Conservation (phyloP, 345 rosid species). For the Microthlaspi erraticum region DNA sequence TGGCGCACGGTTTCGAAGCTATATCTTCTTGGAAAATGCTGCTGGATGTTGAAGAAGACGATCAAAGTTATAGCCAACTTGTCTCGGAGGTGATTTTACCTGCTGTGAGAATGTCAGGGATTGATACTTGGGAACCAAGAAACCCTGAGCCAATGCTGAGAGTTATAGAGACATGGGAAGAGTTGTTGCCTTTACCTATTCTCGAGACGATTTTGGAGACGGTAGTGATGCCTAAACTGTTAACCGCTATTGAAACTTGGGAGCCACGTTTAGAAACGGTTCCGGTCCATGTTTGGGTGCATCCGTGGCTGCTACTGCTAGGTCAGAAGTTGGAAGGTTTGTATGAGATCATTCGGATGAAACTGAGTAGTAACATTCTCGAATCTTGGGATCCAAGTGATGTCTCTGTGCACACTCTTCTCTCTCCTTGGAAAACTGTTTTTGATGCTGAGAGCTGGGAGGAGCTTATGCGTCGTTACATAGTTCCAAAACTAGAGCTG, state of each 20-base stretch:
- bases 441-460: conserved; percentile 94
- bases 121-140: conserved; percentile 90
- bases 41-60: conserved; percentile 64
- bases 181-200: conserved; percentile 66
- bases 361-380: conserved; percentile 77
- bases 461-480: conserved; percentile 78
- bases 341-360: conserved; percentile 77
- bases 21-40: conserved; percentile 71
- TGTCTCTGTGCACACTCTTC: conserved; percentile 75
- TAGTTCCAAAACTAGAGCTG: conserved; percentile 88
- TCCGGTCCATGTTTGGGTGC: conserved; percentile 93
- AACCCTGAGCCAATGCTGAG: conserved; percentile 96
- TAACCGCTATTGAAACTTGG: conserved; percentile 80
- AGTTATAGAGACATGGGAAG: conserved; percentile 86
- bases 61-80: conserved; percentile 66
- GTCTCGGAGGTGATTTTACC: conserved; percentile 82
- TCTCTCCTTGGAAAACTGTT: conserved; percentile 92
- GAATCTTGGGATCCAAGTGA: conserved; percentile 96
- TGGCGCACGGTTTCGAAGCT: conserved; percentile 63
- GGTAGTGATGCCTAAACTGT: conserved; percentile 77
- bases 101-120: conserved; percentile 79
- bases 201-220: conserved; percentile 61
- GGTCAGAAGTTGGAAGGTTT: conserved; percentile 77
- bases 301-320: conserved; percentile 89
- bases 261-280: conserved; percentile 80